Evolutionary conservation across 2,329 filamentous ascomycete species (phyloP), one percentile per base, ranked within the genome.

Genomic region (Graphilbum fragrans): DNA sequence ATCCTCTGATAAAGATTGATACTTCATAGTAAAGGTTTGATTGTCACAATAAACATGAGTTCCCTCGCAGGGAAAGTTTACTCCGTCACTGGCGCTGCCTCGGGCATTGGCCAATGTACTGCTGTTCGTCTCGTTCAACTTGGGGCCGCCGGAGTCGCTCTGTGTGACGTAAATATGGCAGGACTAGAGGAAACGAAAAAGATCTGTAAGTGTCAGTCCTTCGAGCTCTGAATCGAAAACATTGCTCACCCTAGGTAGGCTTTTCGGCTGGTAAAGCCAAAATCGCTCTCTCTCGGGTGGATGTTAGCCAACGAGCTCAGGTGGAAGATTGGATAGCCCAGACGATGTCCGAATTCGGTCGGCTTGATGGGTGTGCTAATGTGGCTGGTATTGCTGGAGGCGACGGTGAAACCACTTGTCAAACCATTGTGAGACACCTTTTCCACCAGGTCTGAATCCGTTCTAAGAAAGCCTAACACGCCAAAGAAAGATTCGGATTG

Each of bases 71-170:
- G 38, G 20, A 20, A 32, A 31, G 19, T 42, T 19, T 37, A 37
- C 40, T 25, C 35, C 16, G 40, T 42, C n/a, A 42, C 40, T 2
- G 45, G 51, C 11, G 19, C 42, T 14, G 47, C 40, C 29, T 55
- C 48, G 19, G 54, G 54, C 3, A 38, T 54, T 37, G 46, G 45
- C 29, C 44, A 40, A 23, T 40, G 38, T 32, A 35, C 38, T 11
- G 38, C 38, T 20, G 38, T 40, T 21, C 31, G 32, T 14, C 33
- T 40, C 11, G 31, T 40, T 5, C 22, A 40, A 32, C 32, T 40
- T 18, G 38, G 38, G 8, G 38, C 38, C 12, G 38, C 38, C 5
- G 38, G 21, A 10, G 38, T 40, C 10, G 38, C 38, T 29, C 33
- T 40, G 11, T 34, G 38, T 29, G 38, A 40, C 18, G 32, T 40